phyloP scores from a whole-genome alignment of 1,284 basidiomycete species.

The Microbotryomycetes sp. region DNA sequence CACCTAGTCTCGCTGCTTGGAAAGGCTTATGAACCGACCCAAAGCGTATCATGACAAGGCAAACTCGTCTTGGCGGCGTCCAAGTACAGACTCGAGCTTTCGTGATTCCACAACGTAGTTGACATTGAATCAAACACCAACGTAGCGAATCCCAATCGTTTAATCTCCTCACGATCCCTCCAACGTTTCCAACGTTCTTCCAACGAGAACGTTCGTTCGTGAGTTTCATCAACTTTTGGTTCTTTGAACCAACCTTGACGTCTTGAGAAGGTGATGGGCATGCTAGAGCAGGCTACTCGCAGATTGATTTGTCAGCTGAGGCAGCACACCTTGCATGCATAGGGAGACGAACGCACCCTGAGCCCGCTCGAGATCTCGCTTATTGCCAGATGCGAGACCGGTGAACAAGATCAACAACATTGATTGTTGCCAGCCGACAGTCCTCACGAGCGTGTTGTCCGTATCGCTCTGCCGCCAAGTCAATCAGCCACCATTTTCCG shows the following conservation, averaged over 20 bases:
- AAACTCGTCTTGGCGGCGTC: conserved; percentile 28
- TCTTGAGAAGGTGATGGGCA: conserved; percentile 28
- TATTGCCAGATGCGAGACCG: conserved; percentile 30
- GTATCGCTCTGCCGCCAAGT: conserved; percentile 12
- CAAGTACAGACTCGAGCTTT: conserved; percentile 20
- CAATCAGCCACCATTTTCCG: not conserved
- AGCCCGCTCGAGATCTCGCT: conserved; percentile 30
- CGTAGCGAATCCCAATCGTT: conserved; percentile 25
- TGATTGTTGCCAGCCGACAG: conserved; percentile 31
- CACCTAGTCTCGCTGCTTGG: not conserved
- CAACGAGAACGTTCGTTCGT: conserved; percentile 16
- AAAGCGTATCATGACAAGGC: conserved; percentile 26
- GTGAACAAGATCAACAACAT: conserved; percentile 21
- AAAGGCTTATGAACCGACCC: conserved; percentile 8
- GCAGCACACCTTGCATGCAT: no score
- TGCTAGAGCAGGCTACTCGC: conserved; percentile 17
- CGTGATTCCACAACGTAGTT: conserved; percentile 24
- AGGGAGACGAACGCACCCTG: conserved; percentile 9
- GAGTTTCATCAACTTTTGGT: conserved; percentile 12
- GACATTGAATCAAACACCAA: conserved; percentile 28
- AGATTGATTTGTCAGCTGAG: no score
- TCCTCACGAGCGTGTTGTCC: conserved; percentile 28
- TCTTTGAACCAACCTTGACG: conserved; percentile 31
- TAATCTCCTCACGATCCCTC: conserved; percentile 30
- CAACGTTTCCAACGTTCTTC: conserved; percentile 33